Evolutionary conservation across 2,329 filamentous ascomycete genomes (phyloP).

Genomic region (Colletotrichum higginsianum): DNA sequence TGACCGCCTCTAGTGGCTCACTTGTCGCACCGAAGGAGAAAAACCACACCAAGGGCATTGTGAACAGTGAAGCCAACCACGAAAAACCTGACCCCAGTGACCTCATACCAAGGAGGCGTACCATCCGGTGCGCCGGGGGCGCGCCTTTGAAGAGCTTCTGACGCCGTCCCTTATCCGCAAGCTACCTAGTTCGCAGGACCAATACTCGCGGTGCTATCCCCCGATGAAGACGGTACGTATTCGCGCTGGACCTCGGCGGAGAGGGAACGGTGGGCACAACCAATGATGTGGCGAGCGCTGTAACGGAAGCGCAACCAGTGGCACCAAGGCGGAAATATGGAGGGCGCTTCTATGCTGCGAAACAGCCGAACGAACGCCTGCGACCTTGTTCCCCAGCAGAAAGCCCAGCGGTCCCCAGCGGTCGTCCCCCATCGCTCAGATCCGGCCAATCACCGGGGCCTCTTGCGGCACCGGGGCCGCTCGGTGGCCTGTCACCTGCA

Average conservation of each 20-base stretch:
- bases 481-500: slow-evolving; percentile 37
- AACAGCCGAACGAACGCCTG: slow-evolving; percentile 43
- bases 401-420: slow-evolving; percentile 14
- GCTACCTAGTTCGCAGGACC: slow-evolving; percentile 25
- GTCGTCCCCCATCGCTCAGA: neutral
- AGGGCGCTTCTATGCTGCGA: slow-evolving; percentile 35
- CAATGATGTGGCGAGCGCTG: slow-evolving; percentile 40
- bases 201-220: slow-evolving; percentile 4
- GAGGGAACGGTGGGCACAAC: slow-evolving; percentile 27
- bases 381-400: slow-evolving; percentile 38
- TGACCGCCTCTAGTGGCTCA: slow-evolving; percentile 32
- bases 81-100: slow-evolving; percentile 30
- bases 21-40: slow-evolving; percentile 27
- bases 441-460: slow-evolving; percentile 32
- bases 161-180: slow-evolving; percentile 31
- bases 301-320: slow-evolving; percentile 40
- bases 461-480: slow-evolving; percentile 19
- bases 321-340: slow-evolving; percentile 40
- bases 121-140: slow-evolving; percentile 34
- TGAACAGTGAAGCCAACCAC: neutral
- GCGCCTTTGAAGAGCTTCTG: slow-evolving; percentile 23
- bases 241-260: slow-evolving; percentile 41
- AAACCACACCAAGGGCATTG: slow-evolving; percentile 7
- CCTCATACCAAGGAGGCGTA: slow-evolving; percentile 35
- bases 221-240: slow-evolving; percentile 24